phyloP scores from a whole-genome alignment of 2,329 filamentous ascomycete species.

The Fonsecaea multimorphosa region DNA sequence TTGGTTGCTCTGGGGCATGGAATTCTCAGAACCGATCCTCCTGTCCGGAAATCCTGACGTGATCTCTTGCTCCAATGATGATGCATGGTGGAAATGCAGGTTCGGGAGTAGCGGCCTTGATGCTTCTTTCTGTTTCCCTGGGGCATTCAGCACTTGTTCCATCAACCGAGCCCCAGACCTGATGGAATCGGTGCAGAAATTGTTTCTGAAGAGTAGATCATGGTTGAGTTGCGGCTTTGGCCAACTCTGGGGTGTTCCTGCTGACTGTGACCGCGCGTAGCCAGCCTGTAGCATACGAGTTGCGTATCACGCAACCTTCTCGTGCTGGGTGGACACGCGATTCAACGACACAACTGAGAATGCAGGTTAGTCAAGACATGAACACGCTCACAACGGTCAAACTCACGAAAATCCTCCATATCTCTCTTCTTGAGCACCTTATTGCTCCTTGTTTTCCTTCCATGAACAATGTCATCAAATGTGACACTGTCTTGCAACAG shows the following conservation, averaged over 20 bases:
- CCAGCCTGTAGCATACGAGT: constrained; percentile 27
- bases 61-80: constrained; percentile 19
- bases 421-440: constrained; percentile 81
- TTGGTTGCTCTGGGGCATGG: not conserved
- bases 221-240: constrained; percentile 24
- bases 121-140: not conserved
- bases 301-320: constrained; percentile 73
- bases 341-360: constrained; percentile 85
- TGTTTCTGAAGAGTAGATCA: constrained; percentile 11
- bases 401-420: constrained; percentile 87
- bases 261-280: constrained; percentile 14
- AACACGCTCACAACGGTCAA: constrained; percentile 20
- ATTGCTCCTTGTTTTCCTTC: constrained; percentile 72
- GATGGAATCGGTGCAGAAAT: constrained; percentile 11
- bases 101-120: constrained; percentile 11
- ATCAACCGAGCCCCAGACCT: constrained; percentile 6
- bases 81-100: constrained; percentile 1
- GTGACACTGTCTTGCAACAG: constrained; percentile 78
- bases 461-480: constrained; percentile 93
- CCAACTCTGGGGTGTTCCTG: constrained; percentile 20
- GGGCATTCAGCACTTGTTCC: constrained; percentile 7
- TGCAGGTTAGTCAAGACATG: constrained; percentile 40
- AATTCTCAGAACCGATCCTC: constrained; percentile 1
- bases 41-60: not conserved
- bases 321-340: constrained; percentile 88